Conservation (phyloP, 495 filamentous ascomycete genomes). For the Copromyces sp. region DNA sequence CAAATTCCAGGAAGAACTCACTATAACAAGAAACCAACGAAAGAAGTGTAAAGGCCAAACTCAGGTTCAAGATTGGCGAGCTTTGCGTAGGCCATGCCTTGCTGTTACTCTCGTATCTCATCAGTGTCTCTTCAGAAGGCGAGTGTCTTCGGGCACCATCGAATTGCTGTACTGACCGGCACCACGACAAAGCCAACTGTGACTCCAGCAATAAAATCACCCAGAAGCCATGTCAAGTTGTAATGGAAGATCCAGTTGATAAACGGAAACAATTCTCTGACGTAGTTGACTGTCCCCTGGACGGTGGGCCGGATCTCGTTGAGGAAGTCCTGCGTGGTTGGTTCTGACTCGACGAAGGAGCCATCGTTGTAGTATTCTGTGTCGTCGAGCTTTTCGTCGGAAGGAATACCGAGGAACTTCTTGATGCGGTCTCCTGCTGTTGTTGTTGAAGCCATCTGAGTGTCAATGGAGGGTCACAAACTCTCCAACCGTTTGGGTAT, state of each 20-base stretch:
- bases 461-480: not conserved
- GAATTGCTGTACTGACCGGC: constrained; percentile 1
- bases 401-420: constrained; percentile 19
- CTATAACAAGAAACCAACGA: constrained; percentile 56
- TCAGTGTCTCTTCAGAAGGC: constrained; percentile 22
- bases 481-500: not conserved
- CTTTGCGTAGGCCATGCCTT: constrained; percentile 56
- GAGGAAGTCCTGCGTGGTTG: constrained; percentile 59
- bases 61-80: constrained; percentile 47
- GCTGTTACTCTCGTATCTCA: constrained; percentile 44
- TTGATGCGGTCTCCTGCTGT: constrained; percentile 16
- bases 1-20: not conserved
- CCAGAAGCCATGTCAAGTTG: constrained; percentile 40
- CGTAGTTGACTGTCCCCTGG: constrained; percentile 42
- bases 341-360: constrained; percentile 69
- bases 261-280: constrained; percentile 38
- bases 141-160: not conserved
- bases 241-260: constrained; percentile 42
- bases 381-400: constrained; percentile 15
- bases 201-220: constrained; percentile 36
- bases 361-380: constrained; percentile 29
- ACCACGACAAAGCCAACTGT: constrained; percentile 24
- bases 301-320: constrained; percentile 43
- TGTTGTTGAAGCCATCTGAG: constrained; percentile 6
- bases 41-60: constrained; percentile 57